Evolutionary conservation across 176 grass and related monocot species (phyloP).

Genomic region (Aegilops bicornis): DNA sequence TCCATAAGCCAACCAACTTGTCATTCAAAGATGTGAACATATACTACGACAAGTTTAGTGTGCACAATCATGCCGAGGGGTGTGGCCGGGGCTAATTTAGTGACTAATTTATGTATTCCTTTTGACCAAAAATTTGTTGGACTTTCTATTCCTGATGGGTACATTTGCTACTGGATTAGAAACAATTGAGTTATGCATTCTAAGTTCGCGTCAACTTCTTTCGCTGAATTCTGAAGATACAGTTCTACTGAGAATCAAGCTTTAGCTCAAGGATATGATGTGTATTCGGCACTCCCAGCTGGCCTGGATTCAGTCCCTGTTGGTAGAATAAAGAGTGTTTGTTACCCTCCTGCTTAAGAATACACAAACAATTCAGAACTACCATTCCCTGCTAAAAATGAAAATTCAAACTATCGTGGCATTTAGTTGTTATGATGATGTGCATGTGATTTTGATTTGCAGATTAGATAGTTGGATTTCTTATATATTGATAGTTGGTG

Average conservation of each 20-base stretch:
- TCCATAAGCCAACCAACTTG: no score
- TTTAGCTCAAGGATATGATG: background rate
- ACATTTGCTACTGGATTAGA: constrained; percentile 94
- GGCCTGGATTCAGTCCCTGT: background rate
- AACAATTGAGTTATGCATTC: constrained; percentile 85
- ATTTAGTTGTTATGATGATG: no score
- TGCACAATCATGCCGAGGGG: no score
- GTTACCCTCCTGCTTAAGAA: background rate
- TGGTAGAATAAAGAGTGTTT: background rate
- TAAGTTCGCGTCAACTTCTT: constrained; percentile 15
- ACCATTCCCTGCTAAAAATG: no score
- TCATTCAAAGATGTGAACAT: no score
- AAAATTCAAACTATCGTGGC: no score
- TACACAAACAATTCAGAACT: background rate
- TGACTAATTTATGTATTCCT: no score
- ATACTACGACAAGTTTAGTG: no score
- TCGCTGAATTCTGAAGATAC: background rate
- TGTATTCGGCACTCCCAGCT: background rate
- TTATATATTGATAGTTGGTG: no score
- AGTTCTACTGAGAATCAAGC: background rate
- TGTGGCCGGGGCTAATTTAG: no score
- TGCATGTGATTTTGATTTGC: no score
- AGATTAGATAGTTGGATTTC: no score
- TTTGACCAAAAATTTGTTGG: background rate
- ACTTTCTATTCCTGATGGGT: constrained; percentile 84